Evolutionary conservation across 768 basidiomycete genomes (phyloP).

Genomic region (Collybia mongolica): DNA sequence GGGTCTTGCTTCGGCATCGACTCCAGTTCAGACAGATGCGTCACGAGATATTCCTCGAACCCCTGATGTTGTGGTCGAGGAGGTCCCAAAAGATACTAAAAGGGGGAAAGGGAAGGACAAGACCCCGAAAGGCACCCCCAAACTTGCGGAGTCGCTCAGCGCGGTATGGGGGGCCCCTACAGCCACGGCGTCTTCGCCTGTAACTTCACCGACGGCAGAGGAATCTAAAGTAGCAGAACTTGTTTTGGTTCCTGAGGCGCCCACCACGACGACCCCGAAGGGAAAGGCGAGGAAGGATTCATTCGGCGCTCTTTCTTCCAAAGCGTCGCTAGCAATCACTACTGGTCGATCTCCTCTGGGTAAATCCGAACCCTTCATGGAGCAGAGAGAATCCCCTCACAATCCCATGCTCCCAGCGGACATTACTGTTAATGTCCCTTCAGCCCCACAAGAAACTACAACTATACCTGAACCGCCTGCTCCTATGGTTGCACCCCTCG

Average conservation of each 20-base stretch:
- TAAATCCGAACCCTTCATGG: conserved; percentile 8
- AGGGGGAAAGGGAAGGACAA: conserved; percentile 27
- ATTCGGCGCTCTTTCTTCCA: conserved; percentile 17
- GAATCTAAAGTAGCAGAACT: not conserved
- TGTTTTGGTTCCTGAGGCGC: not conserved
- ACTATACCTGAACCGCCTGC: conserved; percentile 6
- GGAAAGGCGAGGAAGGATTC: conserved; percentile 17
- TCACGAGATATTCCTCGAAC: conserved; percentile 17
- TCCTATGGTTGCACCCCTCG: conserved; percentile 10
- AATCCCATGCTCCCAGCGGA: not conserved
- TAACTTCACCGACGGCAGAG: conserved; percentile 4
- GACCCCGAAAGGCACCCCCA: conserved; percentile 16
- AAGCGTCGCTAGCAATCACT: conserved; percentile 18
- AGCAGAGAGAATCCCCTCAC: conserved; percentile 5
- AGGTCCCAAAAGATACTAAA: conserved; percentile 3
- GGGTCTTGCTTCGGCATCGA: conserved; percentile 10
- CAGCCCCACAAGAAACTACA: conserved; percentile 6
- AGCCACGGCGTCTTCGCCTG: conserved; percentile 12
- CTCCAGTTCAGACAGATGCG: conserved; percentile 9
- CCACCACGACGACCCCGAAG: conserved; percentile 8
- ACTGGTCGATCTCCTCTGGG: conserved; percentile 17
- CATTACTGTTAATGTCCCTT: conserved; percentile 7
- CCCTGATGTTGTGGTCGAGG: conserved; percentile 12
- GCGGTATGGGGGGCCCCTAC: conserved; percentile 47
- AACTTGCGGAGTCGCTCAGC: conserved; percentile 39